phyloP scores from a whole-genome alignment of 2,329 filamentous ascomycete genomes.

The Paecilomyces sp. region DNA sequence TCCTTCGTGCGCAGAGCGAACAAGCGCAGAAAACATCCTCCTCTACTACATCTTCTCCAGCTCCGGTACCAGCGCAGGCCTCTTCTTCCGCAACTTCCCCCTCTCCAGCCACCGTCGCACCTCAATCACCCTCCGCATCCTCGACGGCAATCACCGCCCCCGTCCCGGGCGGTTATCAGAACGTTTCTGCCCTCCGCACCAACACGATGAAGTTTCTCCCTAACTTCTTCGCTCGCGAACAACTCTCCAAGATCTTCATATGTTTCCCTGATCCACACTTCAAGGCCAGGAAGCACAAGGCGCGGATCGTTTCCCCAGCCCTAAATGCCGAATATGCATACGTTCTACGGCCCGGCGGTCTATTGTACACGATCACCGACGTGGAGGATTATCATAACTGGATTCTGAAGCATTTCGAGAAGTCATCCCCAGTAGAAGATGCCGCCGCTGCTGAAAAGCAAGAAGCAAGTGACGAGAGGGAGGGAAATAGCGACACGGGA shows the following conservation, averaged over 20 bases:
- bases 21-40: constrained; percentile 13
- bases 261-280: constrained; percentile 99
- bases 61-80: constrained; percentile 5
- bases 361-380: constrained; percentile 95
- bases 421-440: constrained; percentile 46
- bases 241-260: constrained; percentile 88
- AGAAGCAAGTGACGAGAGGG: constrained; percentile 73
- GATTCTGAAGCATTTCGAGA: constrained; percentile 78
- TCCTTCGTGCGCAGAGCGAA: constrained; percentile 53
- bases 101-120: constrained; percentile 1
- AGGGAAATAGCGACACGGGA: constrained; percentile 59
- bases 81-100: constrained; percentile 1
- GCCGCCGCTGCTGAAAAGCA: constrained; percentile 61
- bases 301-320: constrained; percentile 81
- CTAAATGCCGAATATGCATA: constrained; percentile 92
- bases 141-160: constrained; percentile 7
- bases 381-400: constrained; percentile 88
- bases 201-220: constrained; percentile 99
- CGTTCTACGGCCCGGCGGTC: constrained; percentile 71
- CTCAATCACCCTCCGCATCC: constrained; percentile 2
- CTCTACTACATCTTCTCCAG: constrained; percentile 49
- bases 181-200: constrained; percentile 78
- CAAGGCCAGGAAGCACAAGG: constrained; percentile 95
- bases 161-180: constrained; percentile 58
- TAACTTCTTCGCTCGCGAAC: constrained; percentile 80